Evolutionary conservation across 2,329 filamentous ascomycete genomes (phyloP).

Genomic region (Colletotrichum phormii): DNA sequence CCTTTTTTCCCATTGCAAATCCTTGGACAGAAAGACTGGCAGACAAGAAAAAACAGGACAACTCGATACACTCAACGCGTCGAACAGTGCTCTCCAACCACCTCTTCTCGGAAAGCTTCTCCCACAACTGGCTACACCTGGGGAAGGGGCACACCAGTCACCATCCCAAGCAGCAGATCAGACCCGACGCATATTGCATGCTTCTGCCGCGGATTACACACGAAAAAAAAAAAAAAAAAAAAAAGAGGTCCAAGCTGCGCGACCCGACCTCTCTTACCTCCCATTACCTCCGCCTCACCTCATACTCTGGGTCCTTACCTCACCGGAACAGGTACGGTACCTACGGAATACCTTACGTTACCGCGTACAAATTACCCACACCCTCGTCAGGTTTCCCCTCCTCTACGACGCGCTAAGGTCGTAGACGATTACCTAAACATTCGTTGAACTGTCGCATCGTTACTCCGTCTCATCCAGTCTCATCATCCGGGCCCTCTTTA

Average conservation of each 20-base stretch:
- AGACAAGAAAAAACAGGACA: constrained; percentile 6
- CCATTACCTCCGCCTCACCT: constrained; percentile 14
- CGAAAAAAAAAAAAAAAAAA: constrained; percentile 8
- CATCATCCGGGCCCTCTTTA: constrained; percentile 36
- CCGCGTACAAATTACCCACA: constrained; percentile 30
- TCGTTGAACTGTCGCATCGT: constrained; percentile 36
- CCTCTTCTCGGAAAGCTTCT: neutral
- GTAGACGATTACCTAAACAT: constrained; percentile 35
- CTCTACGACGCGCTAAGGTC: constrained; percentile 36
- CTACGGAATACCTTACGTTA: constrained; percentile 33
- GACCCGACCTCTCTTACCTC: constrained; percentile 17
- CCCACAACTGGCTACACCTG: constrained; percentile 25
- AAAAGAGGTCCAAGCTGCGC: constrained; percentile 30
- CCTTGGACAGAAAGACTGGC: neutral
- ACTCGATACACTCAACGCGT: constrained; percentile 32
- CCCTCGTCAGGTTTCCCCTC: constrained; percentile 35
- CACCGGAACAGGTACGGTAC: constrained; percentile 23
- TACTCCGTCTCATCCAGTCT: constrained; percentile 35
- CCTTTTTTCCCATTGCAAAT: neutral
- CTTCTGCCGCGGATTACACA: constrained; percentile 26
- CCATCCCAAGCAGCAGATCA: constrained; percentile 10
- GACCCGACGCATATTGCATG: constrained; percentile 7
- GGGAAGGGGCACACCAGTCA: neutral
- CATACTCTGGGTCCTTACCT: constrained; percentile 22
- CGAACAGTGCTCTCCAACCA: neutral